These are phyloP conservation scores for Planoprotostelium fungivorum DNA, from an alignment of 78 protist genomes.

Conservation along the genomic window DNA sequence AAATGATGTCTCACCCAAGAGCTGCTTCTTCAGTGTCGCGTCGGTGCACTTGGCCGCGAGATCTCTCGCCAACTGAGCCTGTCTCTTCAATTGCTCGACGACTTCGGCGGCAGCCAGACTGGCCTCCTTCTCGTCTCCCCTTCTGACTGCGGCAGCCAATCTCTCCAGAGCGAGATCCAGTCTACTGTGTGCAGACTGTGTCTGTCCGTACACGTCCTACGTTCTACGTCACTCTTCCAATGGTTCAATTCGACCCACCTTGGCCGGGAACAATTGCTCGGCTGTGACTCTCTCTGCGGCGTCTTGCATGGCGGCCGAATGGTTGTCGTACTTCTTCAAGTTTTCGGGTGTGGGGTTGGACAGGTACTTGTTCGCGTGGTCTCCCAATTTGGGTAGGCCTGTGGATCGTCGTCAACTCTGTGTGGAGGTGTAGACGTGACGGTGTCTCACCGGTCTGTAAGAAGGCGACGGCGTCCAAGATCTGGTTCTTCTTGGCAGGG, in stretches of 20 bases:
- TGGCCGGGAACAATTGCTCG: background rate
- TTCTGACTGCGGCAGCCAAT: background rate
- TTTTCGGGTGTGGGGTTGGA: background rate
- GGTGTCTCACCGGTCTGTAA: background rate
- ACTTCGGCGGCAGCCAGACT: background rate
- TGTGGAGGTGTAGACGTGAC: too few species aligned
- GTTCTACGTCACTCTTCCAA: too few species aligned
- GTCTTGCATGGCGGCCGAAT: background rate
- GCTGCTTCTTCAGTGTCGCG: background rate
- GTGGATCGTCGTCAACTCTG: too few species aligned
- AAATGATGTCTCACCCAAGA: background rate
- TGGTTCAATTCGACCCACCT: too few species aligned
- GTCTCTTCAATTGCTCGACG: background rate
- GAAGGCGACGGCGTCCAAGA: background rate
- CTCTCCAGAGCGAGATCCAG: background rate
- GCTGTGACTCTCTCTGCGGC: background rate
- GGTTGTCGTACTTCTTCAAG: background rate
- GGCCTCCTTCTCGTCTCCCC: background rate
- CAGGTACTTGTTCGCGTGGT: background rate
- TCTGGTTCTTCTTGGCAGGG: background rate
- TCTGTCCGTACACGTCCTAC: background rate
- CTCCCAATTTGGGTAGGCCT: background rate
- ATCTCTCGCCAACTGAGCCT: background rate
- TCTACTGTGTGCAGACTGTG: background rate
- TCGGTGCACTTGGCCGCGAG: background rate